phyloP scores from a whole-genome alignment of 2,329 filamentous ascomycete genomes.

The Fusarium coicis region DNA sequence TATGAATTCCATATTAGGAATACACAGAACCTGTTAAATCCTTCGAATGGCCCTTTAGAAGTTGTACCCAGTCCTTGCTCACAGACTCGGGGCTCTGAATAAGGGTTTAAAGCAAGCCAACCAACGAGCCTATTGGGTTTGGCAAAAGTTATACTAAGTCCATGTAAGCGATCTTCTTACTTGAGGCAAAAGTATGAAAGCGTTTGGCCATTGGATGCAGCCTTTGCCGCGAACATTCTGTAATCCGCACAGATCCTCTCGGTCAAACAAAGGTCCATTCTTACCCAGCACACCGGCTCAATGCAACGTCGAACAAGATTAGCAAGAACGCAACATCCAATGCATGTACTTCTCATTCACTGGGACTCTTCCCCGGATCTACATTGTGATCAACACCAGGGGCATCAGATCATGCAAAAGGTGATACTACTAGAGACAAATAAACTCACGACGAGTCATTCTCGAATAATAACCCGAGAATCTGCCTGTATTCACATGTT shows the following conservation, averaged over 20 bases:
- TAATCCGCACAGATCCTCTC: not conserved
- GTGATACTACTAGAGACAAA: not conserved
- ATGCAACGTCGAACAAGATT: not conserved
- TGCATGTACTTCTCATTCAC: not conserved
- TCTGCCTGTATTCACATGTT: not conserved
- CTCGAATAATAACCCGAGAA: not conserved
- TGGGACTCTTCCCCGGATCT: slow-evolving; percentile 9
- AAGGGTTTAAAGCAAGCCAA: not conserved
- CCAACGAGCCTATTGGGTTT: not conserved
- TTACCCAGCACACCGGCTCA: not conserved
- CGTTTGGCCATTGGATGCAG: not conserved
- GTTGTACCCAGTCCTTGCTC: no score
- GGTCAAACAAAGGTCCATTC: not conserved
- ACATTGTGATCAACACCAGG: not conserved
- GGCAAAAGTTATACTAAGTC: not conserved
- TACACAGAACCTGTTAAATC: not conserved
- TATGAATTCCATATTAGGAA: accelerated
- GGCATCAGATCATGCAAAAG: not conserved
- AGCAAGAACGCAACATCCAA: accelerated
- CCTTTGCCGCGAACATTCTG: not conserved
- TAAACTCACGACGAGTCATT: not conserved
- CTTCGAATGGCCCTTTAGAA: not conserved
- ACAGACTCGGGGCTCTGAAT: not conserved
- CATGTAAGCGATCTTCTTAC: not conserved
- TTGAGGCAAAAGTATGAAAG: not conserved